phyloP scores from a whole-genome alignment of 2,329 filamentous ascomycete species.

The Passalora sequoiae region DNA sequence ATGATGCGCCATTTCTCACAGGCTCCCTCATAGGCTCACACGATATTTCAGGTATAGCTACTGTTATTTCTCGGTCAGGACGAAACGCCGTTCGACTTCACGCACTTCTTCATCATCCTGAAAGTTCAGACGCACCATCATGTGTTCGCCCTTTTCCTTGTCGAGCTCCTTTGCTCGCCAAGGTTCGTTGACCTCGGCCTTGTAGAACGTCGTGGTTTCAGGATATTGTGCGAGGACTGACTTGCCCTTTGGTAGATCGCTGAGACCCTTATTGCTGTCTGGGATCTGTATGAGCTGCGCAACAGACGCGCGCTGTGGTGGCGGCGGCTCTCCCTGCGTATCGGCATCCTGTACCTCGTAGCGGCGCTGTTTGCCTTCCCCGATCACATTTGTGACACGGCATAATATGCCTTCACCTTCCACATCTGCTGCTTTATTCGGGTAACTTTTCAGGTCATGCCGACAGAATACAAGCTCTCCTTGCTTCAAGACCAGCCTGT shows the following conservation, averaged over 20 bases:
- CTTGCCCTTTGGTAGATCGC: conserved; percentile 39
- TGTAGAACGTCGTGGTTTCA: conserved; percentile 51
- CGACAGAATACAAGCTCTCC: conserved; percentile 50
- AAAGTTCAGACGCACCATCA: conserved; percentile 43
- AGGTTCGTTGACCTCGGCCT: conserved; percentile 44
- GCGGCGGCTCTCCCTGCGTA: conserved; percentile 27
- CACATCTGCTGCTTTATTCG: conserved; percentile 29
- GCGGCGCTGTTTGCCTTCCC: conserved; percentile 49
- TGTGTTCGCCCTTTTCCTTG: conserved; percentile 25
- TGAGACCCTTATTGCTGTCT: conserved; percentile 37
- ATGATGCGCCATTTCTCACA: too few relatives aligned
- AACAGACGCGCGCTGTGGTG: conserved; percentile 41
- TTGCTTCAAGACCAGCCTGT: conserved; percentile 33
- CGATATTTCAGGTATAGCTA: too few relatives aligned
- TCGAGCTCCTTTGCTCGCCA: conserved; percentile 37
- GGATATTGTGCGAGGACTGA: conserved; percentile 49
- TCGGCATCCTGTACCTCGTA: conserved; percentile 51
- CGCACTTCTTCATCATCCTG: conserved; percentile 47
- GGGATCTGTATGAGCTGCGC: conserved; percentile 45
- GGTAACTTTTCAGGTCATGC: conserved; percentile 33
- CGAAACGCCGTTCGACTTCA: conserved; percentile 49
- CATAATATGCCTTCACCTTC: conserved; percentile 51
- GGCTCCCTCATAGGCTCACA: too few relatives aligned
- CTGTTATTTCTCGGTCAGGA: conserved; percentile 39
- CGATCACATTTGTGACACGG: conserved; percentile 48